Conservation (phyloP, 257 asterid genomes). For the Solanum gandarillasii region DNA sequence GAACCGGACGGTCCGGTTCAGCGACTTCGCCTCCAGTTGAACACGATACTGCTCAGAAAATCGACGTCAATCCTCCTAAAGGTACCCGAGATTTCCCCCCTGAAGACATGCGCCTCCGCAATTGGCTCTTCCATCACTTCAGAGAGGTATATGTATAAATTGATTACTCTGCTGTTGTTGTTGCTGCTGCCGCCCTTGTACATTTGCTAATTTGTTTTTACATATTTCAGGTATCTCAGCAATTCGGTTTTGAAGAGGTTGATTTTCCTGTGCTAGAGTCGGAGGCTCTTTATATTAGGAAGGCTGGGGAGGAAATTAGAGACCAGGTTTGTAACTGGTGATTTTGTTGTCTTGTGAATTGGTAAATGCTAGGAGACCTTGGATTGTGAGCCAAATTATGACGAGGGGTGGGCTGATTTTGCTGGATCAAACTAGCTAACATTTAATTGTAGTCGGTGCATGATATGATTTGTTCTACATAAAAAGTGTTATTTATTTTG, state of each 20-base stretch:
- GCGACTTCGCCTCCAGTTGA: slow-evolving; percentile 45
- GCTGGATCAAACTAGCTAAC: not conserved
- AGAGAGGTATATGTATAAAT: slow-evolving; percentile 40
- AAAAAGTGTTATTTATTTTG: not conserved
- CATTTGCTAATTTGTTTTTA: not conserved
- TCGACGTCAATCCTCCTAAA: slow-evolving; percentile 93
- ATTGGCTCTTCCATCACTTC: slow-evolving; percentile 78
- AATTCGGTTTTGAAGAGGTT: slow-evolving; percentile 85
- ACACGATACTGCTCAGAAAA: slow-evolving; percentile 33
- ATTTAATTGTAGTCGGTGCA: not conserved
- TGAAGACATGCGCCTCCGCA: slow-evolving; percentile 95
- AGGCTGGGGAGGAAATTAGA: slow-evolving; percentile 96
- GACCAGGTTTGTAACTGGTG: slow-evolving; percentile 56
- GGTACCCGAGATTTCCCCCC: slow-evolving; percentile 98
- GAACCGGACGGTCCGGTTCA: slow-evolving; percentile 54
- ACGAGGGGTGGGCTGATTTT: not conserved
- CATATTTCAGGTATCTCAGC: slow-evolving; percentile 50
- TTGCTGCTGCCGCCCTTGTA: not conserved
- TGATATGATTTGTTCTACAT: not conserved
- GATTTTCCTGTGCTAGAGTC: slow-evolving; percentile 96
- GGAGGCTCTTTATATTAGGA: slow-evolving; percentile 80
- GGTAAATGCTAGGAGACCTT: not conserved
- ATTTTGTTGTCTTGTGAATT: not conserved
- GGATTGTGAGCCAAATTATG: not conserved
- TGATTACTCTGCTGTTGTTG: not conserved